Percentiles rank a stretch among this genome's conserved stretches.
Conservation (phyloP, 805 yeast genomes). For the Kluyveromyces siamensis region DNA sequence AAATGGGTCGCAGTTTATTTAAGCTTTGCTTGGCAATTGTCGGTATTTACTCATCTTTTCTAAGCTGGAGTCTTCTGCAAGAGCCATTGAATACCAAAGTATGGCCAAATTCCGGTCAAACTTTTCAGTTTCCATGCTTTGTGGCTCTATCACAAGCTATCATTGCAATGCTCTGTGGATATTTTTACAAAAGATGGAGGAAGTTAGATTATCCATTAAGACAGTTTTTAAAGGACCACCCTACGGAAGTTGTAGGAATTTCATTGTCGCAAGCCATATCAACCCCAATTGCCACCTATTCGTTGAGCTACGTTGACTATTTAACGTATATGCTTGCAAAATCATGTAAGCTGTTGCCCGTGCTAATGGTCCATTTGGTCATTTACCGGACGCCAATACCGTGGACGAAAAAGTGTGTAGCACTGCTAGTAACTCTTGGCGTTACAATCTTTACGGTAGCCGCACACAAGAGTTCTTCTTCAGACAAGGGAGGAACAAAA, state of each 20-base stretch:
- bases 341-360: conserved; percentile 90
- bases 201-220: conserved; percentile 22
- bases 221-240: conserved; percentile 29
- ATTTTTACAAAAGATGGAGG: conserved; percentile 40
- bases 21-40: conserved; percentile 25
- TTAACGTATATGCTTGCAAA: conserved; percentile 79
- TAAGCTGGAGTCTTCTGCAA: conserved; percentile 88
- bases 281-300: conserved; percentile 72
- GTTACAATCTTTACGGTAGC: conserved; percentile 69
- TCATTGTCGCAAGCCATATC: conserved; percentile 72
- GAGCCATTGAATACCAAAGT: conserved; percentile 75
- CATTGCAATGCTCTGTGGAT: conserved; percentile 65
- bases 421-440: conserved; percentile 70
- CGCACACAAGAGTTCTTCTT: conserved; percentile 28
- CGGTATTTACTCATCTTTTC: conserved; percentile 81
- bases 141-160: conserved; percentile 67
- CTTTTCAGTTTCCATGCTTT: conserved; percentile 71
- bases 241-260: conserved; percentile 38
- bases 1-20: conserved; percentile 3
- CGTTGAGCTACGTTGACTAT: conserved; percentile 77
- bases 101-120: conserved; percentile 47
- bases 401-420: conserved; percentile 66
- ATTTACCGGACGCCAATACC: conserved; percentile 69
- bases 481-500: conserved; percentile 11
- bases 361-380: conserved; percentile 72